Evolutionary conservation across 2,329 filamentous ascomycete genomes (phyloP), one percentile per base, ranked within the genome.

Genomic region (Sporothrix sp.): DNA sequence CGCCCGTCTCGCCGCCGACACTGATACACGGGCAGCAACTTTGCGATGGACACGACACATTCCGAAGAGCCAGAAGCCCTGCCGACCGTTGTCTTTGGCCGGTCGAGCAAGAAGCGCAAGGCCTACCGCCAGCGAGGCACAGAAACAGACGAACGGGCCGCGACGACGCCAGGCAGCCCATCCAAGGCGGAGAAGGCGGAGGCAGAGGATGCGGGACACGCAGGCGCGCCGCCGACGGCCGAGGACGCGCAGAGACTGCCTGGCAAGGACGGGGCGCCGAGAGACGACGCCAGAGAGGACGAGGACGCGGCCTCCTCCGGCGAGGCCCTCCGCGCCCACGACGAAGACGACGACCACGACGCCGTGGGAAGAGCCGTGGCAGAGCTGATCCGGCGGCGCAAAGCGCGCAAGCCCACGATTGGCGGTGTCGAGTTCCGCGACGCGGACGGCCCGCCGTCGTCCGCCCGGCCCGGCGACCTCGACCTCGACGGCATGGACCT

Each of bases 51-150:
- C 18, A n/a, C 30, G 4, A 13, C 28, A 35, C 21, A 27, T 11
- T 20, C 38, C 42, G n/a, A 33, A 33, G 59, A 59, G 18, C 35
- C 53, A n/a, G 38, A 36, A 13, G 53, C 52, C 8, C 54, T 60
- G 40, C 63, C 66, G 11, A 62, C 62, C 16, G 63, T 79, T 30
- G 64, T 75, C 28, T 83, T 83, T 52, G 56, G 54, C 57, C 76
- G 78, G 3, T 61, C 66, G 35, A 68, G 69, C 53, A 82, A 81
- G 63, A 82, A 81, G 65, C 71, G 78, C 61, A 82, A 81, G 60
- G 66, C 69, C 5, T 78, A 79, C 56, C 71, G 79, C 42, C 76
- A 78, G 55, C 74, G 76, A 55, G 56, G 23, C 16, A 21, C 21
- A 16, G 47, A 49, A 28, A 16, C 48, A 35, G 33, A 38, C 33